Conservation (phyloP, 352 stramenopile species). For the Blastocystis sp. region DNA sequence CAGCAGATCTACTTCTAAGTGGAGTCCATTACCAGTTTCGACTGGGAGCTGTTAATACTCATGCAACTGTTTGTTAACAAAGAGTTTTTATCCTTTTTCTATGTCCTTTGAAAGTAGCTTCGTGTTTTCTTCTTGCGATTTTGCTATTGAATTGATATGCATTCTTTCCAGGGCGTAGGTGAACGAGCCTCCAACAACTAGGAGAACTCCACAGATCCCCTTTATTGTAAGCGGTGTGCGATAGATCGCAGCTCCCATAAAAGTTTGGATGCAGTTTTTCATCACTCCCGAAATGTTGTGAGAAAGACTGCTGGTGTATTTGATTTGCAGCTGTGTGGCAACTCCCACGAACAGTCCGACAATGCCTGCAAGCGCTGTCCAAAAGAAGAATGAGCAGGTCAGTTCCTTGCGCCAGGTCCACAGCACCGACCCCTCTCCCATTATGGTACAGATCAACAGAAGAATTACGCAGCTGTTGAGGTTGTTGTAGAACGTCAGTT, state of each 20-base stretch:
- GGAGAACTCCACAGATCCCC: slow-evolving; percentile 1
- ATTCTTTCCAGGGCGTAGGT: slow-evolving; percentile 14
- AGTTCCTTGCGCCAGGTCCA: neutral
- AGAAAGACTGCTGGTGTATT: slow-evolving; percentile 47
- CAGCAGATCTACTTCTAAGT: slow-evolving; percentile 98
- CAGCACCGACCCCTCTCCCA: neutral
- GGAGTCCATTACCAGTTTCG: neutral
- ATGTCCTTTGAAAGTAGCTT: neutral
- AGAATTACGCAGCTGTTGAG: slow-evolving; percentile 46
- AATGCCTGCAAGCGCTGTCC: slow-evolving; percentile 20
- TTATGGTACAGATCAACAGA: neutral
- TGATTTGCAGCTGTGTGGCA: slow-evolving; percentile 24
- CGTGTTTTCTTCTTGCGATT: neutral
- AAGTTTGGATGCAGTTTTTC: slow-evolving; percentile 57
- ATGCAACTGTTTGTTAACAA: neutral
- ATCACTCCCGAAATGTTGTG: slow-evolving; percentile 58
- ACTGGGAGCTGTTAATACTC: slow-evolving; percentile 37
- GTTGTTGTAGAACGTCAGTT: slow-evolving; percentile 51
- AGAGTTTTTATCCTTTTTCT: neutral
- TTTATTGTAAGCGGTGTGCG: neutral
- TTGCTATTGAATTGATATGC: neutral
- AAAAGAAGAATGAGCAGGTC: neutral
- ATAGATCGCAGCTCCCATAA: slow-evolving; percentile 34
- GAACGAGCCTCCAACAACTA: slow-evolving; percentile 27
- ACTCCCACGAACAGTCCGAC: slow-evolving; percentile 48